phyloP scores from a whole-genome alignment of 805 yeast species.

The Candida sakaeoensis region DNA sequence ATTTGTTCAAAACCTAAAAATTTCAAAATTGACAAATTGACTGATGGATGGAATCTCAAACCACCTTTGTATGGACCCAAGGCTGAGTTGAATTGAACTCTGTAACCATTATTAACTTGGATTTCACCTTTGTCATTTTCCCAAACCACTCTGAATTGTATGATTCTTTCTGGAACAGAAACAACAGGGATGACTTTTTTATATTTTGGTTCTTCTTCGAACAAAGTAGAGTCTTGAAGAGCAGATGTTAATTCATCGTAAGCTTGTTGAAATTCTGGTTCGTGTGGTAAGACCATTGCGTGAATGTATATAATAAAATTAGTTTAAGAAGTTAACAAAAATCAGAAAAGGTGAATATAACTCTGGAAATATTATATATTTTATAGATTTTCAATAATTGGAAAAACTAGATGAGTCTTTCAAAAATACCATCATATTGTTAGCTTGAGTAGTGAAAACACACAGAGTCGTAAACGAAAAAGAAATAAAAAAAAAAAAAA shows the following conservation, averaged over 20 bases:
- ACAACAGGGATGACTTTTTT: conserved; percentile 84
- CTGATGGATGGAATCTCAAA: conserved; percentile 95
- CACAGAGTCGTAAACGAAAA: no score
- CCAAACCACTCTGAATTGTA: conserved; percentile 98
- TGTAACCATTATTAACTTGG: conserved; percentile 95
- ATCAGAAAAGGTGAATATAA: no score
- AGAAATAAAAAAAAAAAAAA: not conserved
- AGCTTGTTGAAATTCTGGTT: conserved; percentile 99
- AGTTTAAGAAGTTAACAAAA: no score
- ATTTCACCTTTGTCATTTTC: conserved; percentile 90
- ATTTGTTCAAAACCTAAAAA: conserved; percentile 98
- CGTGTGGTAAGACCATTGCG: conserved; percentile 76
- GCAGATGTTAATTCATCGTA: conserved; percentile 89
- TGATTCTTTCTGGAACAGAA: conserved; percentile 91
- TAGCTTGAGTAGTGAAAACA: no score
- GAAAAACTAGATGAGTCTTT: no score
- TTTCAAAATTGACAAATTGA: conserved; percentile 90
- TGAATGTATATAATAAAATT: no score
- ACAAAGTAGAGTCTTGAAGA: conserved; percentile 85
- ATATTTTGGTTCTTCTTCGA: conserved; percentile 85
- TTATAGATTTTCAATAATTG: no score
- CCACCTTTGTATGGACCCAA: conserved; percentile 99
- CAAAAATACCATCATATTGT: no score
- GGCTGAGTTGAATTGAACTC: conserved; percentile 98
- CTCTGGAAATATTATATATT: no score